Evolutionary conservation across 1,284 basidiomycete genomes (phyloP).

Genomic region (Sanghuangporus weigelae): DNA sequence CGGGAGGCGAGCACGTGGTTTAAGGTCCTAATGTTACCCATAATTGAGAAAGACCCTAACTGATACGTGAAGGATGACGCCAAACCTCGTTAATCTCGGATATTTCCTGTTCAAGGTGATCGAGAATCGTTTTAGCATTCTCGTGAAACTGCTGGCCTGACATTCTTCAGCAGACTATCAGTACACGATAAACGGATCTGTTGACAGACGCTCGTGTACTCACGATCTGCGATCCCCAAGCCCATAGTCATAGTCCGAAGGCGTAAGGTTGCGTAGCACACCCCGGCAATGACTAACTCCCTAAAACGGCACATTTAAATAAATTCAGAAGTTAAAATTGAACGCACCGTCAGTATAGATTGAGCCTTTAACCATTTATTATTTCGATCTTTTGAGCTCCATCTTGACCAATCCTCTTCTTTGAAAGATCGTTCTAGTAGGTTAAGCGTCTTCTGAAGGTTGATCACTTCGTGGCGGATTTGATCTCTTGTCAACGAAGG

Average conservation of each 20-base stretch:
- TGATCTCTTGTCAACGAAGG: constrained; percentile 31
- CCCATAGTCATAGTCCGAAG: constrained; percentile 11
- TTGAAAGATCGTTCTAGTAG: constrained; percentile 53
- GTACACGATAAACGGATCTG: not conserved
- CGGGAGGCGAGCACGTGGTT: constrained; percentile 35
- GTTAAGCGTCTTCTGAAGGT: constrained; percentile 56
- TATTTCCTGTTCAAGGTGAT: constrained; percentile 47
- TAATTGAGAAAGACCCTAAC: constrained; percentile 1
- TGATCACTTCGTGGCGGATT: constrained; percentile 58
- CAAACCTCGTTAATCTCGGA: constrained; percentile 45
- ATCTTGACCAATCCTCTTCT: constrained; percentile 41
- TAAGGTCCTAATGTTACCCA: constrained; percentile 27
- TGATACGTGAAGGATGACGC: not conserved
- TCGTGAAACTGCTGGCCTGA: constrained; percentile 34
- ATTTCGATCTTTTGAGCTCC: constrained; percentile 3
- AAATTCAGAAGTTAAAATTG: not conserved
- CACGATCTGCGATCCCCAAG: constrained; percentile 13
- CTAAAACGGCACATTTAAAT: constrained; percentile 32
- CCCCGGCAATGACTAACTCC: constrained; percentile 49
- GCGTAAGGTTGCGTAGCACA: constrained; percentile 15
- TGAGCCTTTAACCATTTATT: constrained; percentile 50
- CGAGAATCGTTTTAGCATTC: constrained; percentile 43
- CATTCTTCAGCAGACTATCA: constrained; percentile 28
- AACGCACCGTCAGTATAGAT: constrained; percentile 50
- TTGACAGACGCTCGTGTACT: not conserved